These are phyloP conservation scores for Hypoxylon sp. DNA, from an alignment of 2,329 filamentous ascomycete genomes.

Conservation along the genomic window DNA sequence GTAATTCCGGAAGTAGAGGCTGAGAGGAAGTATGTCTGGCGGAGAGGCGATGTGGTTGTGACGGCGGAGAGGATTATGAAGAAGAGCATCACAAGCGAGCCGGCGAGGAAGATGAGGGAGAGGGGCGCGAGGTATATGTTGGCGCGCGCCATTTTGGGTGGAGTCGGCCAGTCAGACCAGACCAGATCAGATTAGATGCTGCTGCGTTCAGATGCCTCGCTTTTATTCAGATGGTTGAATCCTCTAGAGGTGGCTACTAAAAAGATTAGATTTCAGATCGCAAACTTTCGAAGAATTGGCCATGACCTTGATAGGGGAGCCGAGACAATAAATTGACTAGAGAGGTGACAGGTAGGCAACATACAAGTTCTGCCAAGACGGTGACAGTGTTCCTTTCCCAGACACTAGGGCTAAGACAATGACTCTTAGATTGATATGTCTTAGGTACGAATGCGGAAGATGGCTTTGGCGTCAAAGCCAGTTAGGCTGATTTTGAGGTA, in stretches of 20 bases:
- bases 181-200: neutral
- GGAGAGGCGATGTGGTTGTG: constrained; percentile 68
- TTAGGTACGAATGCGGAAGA: constrained; percentile 45
- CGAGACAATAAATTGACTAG: constrained; percentile 4
- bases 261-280: constrained; percentile 28
- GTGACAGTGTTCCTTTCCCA: constrained; percentile 28
- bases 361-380: constrained; percentile 27
- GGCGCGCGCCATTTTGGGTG: constrained; percentile 41
- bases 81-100: constrained; percentile 68
- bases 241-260: neutral
- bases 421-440: constrained; percentile 38
- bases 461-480: constrained; percentile 37
- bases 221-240: constrained; percentile 2
- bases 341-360: constrained; percentile 1
- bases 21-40: constrained; percentile 87
- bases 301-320: constrained; percentile 7
- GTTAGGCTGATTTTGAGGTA: constrained; percentile 9
- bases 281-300: constrained; percentile 26
- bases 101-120: constrained; percentile 62
- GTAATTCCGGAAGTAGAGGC: constrained; percentile 81
- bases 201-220: constrained; percentile 3
- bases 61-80: constrained; percentile 73
- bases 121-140: constrained; percentile 49
- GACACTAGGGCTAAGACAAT: constrained; percentile 29
- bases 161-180: constrained; percentile 22